These are phyloP conservation scores for Blastobotrys malaysiensis DNA, from an alignment of 1,139 yeast species.

Conservation along the genomic window DNA sequence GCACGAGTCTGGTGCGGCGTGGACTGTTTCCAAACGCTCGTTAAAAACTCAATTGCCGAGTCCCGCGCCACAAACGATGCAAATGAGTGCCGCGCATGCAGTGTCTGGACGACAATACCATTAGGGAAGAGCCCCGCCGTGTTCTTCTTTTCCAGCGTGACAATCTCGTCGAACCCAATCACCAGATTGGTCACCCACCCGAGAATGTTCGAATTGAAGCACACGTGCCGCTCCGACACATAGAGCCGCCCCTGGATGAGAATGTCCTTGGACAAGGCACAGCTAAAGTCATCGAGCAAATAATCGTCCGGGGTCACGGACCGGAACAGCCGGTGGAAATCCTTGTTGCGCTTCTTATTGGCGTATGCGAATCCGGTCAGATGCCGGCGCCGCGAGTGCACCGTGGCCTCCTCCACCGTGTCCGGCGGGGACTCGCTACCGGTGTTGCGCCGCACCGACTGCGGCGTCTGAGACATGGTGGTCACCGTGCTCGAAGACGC, in stretches of 20 bases:
- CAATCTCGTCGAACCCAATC: constrained; percentile 66
- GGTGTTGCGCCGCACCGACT: neutral
- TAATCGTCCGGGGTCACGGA: constrained; percentile 65
- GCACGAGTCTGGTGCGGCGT: constrained; percentile 33
- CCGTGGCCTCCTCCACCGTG: neutral
- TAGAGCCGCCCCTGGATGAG: constrained; percentile 87
- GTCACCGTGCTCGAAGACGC: too few relatives aligned
- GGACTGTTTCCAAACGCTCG: constrained; percentile 35
- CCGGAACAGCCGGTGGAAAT: constrained; percentile 72
- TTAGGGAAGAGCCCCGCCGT: constrained; percentile 92
- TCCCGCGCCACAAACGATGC: constrained; percentile 88
- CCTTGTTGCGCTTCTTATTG: constrained; percentile 62
- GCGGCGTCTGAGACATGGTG: neutral
- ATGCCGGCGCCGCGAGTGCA: constrained; percentile 1
- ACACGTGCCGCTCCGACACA: constrained; percentile 70
- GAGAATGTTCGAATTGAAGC: constrained; percentile 86
- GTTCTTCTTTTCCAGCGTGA: constrained; percentile 66
- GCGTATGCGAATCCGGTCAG: constrained; percentile 47
- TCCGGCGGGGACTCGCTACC: neutral
- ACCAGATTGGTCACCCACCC: constrained; percentile 89
- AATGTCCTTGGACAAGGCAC: constrained; percentile 86
- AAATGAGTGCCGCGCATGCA: constrained; percentile 60
- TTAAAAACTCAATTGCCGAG: constrained; percentile 61
- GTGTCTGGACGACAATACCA: constrained; percentile 72
- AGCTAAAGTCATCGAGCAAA: constrained; percentile 76